Percentiles rank a stretch among this genome's conserved stretches.
These are phyloP conservation scores for Fraxinus nigra DNA, from an alignment of 305 asterid species.

Conservation along the genomic window DNA sequence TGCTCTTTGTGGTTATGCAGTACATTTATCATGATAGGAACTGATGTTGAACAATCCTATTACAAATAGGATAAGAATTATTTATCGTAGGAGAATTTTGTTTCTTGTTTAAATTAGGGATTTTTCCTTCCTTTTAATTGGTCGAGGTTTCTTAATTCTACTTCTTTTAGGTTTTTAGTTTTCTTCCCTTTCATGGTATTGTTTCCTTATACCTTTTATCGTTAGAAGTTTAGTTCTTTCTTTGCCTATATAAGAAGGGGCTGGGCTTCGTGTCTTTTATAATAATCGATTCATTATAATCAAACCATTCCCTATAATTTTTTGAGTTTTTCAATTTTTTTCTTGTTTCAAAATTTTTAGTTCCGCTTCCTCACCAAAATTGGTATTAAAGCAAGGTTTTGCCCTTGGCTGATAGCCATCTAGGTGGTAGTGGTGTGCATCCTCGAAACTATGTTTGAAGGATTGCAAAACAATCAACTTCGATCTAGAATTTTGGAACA, in stretches of 20 bases:
- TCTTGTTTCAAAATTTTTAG: background rate
- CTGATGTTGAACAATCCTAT: slow-evolving; percentile 5
- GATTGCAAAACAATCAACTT: background rate
- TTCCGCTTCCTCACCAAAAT: background rate
- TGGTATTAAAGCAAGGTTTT: background rate
- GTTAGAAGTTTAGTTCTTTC: background rate
- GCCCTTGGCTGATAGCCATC: background rate
- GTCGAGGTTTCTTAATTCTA: background rate
- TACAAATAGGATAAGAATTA: background rate
- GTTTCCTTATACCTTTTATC: background rate
- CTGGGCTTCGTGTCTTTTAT: background rate
- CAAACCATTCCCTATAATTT: background rate
- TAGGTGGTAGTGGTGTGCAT: background rate
- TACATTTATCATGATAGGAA: background rate
- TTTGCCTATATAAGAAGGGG: background rate
- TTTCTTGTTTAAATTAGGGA: background rate
- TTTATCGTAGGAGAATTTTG: background rate
- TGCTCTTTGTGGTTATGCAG: background rate
- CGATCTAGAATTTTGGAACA: background rate
- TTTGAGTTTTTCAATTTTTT: background rate
- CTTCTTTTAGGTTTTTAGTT: background rate
- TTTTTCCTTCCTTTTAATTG: background rate
- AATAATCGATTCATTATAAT: background rate
- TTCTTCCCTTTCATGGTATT: background rate
- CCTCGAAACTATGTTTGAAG: background rate